These are phyloP conservation scores for Gloeostereum incarnatum DNA, from an alignment of 768 basidiomycete genomes.

Conservation along the genomic window DNA sequence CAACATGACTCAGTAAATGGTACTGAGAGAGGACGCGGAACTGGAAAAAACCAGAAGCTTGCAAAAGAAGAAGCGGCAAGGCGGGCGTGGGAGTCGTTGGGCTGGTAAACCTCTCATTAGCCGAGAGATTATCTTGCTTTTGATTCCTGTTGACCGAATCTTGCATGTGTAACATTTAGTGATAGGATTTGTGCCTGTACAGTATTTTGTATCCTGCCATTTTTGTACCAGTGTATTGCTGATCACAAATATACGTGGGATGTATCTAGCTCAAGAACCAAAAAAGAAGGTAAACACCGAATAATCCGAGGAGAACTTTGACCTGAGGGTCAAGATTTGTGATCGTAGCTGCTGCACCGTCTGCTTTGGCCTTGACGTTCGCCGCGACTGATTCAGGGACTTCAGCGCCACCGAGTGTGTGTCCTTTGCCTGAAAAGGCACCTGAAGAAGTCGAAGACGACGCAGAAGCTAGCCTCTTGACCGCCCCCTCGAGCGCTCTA, in stretches of 20 bases:
- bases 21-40: slow-evolving; percentile 36
- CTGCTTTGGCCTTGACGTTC: slow-evolving; percentile 21
- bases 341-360: slow-evolving; percentile 25
- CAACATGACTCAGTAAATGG: slow-evolving; percentile 33
- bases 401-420: slow-evolving; percentile 53
- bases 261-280: slow-evolving; percentile 32
- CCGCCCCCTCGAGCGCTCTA: slow-evolving; percentile 53
- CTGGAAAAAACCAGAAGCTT: slow-evolving; percentile 51
- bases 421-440: slow-evolving; percentile 65
- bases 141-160: no score
- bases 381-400: slow-evolving; percentile 23
- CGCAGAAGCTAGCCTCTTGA: slow-evolving; percentile 41
- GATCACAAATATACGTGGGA: neutral
- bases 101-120: slow-evolving; percentile 49
- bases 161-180: no score
- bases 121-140: no score
- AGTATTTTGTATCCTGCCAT: no score
- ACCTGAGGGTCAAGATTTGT: slow-evolving; percentile 56
- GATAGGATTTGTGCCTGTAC: no score
- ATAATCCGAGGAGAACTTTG: slow-evolving; percentile 52
- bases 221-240: slow-evolving; percentile 1
- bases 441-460: slow-evolving; percentile 22
- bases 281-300: slow-evolving; percentile 56
- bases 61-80: slow-evolving; percentile 65
- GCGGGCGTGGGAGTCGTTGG: slow-evolving; percentile 41